Conservation (phyloP, 305 asterid species). For the Fraxinus paxiana region DNA sequence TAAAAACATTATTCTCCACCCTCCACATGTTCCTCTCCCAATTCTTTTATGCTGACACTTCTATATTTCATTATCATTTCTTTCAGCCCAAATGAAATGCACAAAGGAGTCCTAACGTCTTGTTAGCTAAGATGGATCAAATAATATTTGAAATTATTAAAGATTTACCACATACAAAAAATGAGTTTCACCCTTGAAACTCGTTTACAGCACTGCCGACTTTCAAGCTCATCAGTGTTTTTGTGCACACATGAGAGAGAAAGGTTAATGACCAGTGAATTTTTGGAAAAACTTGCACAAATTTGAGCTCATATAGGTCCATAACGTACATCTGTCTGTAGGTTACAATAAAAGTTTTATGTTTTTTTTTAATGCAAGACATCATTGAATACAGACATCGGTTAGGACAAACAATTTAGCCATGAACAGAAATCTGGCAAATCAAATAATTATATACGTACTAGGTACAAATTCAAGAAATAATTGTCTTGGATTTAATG, state of each 20-base stretch:
- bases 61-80: neutral
- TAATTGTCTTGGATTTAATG: neutral
- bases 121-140: neutral
- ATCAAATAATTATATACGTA: neutral
- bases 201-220: neutral
- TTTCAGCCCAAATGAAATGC: neutral
- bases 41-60: neutral
- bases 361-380: neutral
- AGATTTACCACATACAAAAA: neutral
- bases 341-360: neutral
- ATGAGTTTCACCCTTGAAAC: neutral
- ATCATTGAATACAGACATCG: neutral
- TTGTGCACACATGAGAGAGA: neutral
- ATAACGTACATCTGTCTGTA: neutral
- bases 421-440: neutral
- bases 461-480: neutral
- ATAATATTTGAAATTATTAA: neutral
- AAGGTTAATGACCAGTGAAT: neutral
- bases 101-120: neutral
- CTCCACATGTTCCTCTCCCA: neutral
- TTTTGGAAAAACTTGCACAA: neutral
- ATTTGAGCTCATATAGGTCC: neutral
- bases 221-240: neutral
- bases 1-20: neutral
- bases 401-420: neutral